phyloP scores from a whole-genome alignment of 345 rosid species.

The Passiflora organensis region DNA sequence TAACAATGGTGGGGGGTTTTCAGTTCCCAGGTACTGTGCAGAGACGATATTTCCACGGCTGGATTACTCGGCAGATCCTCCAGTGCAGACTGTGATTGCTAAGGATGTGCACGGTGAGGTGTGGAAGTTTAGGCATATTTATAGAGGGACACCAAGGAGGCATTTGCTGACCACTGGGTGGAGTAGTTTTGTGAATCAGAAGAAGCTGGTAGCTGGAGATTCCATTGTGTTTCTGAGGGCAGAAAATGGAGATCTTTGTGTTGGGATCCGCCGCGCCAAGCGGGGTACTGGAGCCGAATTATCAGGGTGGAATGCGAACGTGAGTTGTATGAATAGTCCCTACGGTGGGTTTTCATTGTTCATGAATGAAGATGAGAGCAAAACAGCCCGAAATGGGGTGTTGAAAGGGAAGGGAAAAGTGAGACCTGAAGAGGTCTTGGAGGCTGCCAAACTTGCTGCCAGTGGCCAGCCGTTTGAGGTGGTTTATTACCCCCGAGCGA shows the following conservation, averaged over 20 bases:
- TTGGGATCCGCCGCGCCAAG: constrained; percentile 27
- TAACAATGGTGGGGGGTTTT: constrained; percentile 97
- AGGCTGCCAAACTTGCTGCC: constrained; percentile 18
- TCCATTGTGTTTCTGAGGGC: constrained; percentile 27
- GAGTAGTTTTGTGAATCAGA: constrained; percentile 27
- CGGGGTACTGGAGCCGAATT: constrained; percentile 16
- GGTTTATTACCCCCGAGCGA: constrained; percentile 23
- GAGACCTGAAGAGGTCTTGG: constrained; percentile 22
- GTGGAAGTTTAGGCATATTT: constrained; percentile 31
- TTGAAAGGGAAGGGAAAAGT: constrained; percentile 14
- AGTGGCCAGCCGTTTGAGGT: constrained; percentile 22
- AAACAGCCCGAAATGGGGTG: constrained; percentile 8
- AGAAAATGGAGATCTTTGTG: constrained; percentile 23
- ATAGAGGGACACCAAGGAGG: constrained; percentile 29
- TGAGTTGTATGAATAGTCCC: neutral
- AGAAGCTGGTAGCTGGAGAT: constrained; percentile 27
- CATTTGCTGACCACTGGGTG: constrained; percentile 30
- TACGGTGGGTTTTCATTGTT: constrained; percentile 16
- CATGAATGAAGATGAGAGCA: constrained; percentile 18
- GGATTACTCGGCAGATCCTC: constrained; percentile 46
- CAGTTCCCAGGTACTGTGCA: constrained; percentile 93
- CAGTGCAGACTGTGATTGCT: constrained; percentile 61
- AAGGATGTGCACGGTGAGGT: constrained; percentile 28
- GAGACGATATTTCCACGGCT: constrained; percentile 45
- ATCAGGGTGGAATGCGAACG: constrained; percentile 14